Evolutionary conservation across 257 asterid genomes (phyloP), one percentile per base, ranked within the genome.

Genomic region (Gardenia jasminoides): DNA sequence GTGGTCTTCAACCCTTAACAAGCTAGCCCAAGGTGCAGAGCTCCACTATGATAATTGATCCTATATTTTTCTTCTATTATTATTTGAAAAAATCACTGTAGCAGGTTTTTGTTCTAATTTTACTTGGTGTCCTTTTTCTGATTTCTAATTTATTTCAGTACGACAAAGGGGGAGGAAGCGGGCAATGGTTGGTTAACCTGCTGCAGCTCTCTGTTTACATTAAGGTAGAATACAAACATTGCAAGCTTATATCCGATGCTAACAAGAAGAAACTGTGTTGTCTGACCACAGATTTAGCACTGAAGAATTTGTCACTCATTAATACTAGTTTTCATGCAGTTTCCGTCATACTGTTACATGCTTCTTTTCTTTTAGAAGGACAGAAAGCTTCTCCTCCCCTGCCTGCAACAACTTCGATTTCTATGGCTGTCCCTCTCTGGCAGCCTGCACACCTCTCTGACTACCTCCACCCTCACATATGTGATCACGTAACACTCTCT

Each of bases 151-250:
- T 74, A 7, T 76, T 83, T 79, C 83, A 93, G 98, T 94, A 70
- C 88, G 97, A 47, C 97, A 91, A 81, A 83, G 97, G 87, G 98
- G 98, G 72, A 88, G 98, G 84, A 94, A 94, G 87, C 95, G 97
- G 79, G 85, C 97, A 8, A 94, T 94, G 98, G 74, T 94, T 83
- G 98, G 98, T 61, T 92, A 87, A 92, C 70, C 78, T 68, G 56
- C 80, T 47, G 15, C 62, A 58, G 41, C 43, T 50, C 19, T 75
- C 68, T 76, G 54, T 62, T 74, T 10, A 33, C 68, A 58, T 62
- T 17, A 46, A 48, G 83, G 88, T 86, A 82, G 73, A 69, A 22
- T 52, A 7, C 41, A n/a, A 11, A 13, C 8, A 36, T 71, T 46
- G 36, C 31, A 12, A 28, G 59, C 13, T 33, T 26, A n/a, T 72